Evolutionary conservation across 805 yeast species (phyloP), one percentile per base, ranked within the genome.

Genomic region (Cyberlindnera misumaiensis): DNA sequence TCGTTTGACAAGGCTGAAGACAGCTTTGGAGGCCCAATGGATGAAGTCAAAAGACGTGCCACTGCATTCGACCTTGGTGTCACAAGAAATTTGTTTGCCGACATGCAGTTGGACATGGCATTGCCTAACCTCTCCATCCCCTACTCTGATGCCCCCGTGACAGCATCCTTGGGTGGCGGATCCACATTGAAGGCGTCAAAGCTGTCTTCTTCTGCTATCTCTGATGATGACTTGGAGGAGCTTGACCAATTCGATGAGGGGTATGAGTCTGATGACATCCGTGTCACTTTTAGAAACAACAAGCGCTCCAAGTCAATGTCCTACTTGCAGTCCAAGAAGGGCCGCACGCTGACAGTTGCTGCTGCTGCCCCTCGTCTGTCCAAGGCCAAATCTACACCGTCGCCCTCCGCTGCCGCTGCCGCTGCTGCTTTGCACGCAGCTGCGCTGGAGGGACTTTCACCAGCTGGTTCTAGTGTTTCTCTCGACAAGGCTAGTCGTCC

Each of bases 331-430:
- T 62, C 66, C 44, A 77, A 78, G 56, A 73, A 72, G 55, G 61
- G 69, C 33, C 67, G 67, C 17, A 43, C 58, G 13, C 30, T 55
- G 32, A 82, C 90, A 11, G 86, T 86, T 14, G 90, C 90, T 16
- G 88, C 88, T 11, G 87, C 86, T 18, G 85, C 90, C 26, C 93
- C 93, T 41, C 68, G 90, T 52, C 73, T 82, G 10, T 80, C 87
- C n/a, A 74, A 76, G 46, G 66, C 73, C 26, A 71, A 79, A 4
- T 61, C 73, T 38, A 67, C 76, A 6, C 77, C 72, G 43, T 65
- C 77, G 28, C 78, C 83, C 10, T 69, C 69, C 41, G 81, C 84
- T 6, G 83, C 83, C 9, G 83, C 83, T 11, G 83, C 84, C 2
- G 84, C 81, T 11, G 83, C 84, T 2, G 86, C 84, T 17, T 65